Evolutionary conservation across 495 filamentous ascomycete genomes (phyloP).

Genomic region (Usnea hakonensis): DNA sequence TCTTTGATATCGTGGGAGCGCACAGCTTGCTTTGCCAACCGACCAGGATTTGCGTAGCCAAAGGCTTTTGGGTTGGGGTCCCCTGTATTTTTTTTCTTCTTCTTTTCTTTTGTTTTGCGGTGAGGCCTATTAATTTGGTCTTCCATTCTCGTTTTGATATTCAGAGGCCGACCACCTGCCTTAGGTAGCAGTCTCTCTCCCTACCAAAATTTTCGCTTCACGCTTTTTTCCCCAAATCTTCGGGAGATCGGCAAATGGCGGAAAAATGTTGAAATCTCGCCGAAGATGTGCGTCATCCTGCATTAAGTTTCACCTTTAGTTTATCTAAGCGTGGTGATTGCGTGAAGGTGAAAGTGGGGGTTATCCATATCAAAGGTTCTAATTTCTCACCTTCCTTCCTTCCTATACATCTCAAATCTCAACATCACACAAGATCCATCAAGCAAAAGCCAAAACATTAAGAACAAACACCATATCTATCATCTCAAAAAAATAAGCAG

Average conservation of each 20-base stretch:
- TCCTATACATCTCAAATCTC: no score
- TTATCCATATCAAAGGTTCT: background rate
- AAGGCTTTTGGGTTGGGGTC: slow-evolving; percentile 89
- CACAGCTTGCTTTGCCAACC: slow-evolving; percentile 72
- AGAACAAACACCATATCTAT: background rate
- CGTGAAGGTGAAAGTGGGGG: background rate
- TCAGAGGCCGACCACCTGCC: background rate
- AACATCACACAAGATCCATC: background rate
- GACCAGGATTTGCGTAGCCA: slow-evolving; percentile 74
- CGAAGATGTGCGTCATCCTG: background rate
- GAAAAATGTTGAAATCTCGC: background rate
- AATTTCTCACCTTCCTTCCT: background rate
- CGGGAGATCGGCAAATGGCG: background rate
- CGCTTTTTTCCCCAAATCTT: background rate
- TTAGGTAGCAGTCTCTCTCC: background rate
- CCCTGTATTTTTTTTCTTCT: slow-evolving; percentile 69
- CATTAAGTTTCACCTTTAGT: no score
- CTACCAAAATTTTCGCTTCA: background rate
- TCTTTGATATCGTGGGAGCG: slow-evolving; percentile 94
- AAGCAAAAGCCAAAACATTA: background rate
- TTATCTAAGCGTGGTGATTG: background rate
- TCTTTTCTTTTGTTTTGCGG: slow-evolving; percentile 84
- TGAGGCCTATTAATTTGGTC: slow-evolving; percentile 80
- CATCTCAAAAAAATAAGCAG: background rate
- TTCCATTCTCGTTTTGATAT: slow-evolving; percentile 50